Conservation (phyloP, 441 rosid species). For the Mallotus japonicus region DNA sequence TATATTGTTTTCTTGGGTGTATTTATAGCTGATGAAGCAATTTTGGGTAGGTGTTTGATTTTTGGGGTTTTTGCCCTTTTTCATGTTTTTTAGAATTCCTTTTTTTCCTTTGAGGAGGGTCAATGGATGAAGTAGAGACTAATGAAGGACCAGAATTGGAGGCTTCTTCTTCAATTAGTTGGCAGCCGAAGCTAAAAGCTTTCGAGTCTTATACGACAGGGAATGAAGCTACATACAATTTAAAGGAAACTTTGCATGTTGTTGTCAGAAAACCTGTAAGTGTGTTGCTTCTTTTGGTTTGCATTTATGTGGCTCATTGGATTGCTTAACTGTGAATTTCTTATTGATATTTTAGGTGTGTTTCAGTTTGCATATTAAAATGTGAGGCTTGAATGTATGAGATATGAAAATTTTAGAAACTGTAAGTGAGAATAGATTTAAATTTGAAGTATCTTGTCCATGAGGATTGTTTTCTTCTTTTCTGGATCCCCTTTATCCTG, state of each 20-base stretch:
- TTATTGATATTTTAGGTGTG: conserved; percentile 14
- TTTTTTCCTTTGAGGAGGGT: conserved; percentile 13
- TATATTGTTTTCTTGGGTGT: not conserved
- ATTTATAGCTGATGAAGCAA: conserved; percentile 19
- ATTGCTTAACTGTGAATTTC: conserved; percentile 6
- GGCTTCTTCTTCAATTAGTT: conserved; percentile 29
- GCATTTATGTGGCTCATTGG: not conserved
- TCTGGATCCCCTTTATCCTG: not conserved
- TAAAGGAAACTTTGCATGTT: conserved; percentile 47
- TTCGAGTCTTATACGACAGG: conserved; percentile 45
- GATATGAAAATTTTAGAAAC: conserved; percentile 18
- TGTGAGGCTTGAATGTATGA: conserved; percentile 11
- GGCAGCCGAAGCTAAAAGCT: conserved; percentile 80
- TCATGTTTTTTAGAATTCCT: conserved; percentile 5
- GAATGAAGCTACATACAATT: conserved; percentile 29
- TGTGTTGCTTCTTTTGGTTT: conserved; percentile 13
- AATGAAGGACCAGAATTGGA: conserved; percentile 40
- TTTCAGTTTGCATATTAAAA: conserved; percentile 19
- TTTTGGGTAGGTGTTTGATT: conserved; percentile 42
- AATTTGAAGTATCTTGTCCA: not conserved
- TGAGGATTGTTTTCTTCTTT: not conserved
- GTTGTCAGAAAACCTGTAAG: conserved; percentile 73
- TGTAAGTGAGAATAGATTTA: too few relatives aligned
- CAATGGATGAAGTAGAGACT: conserved; percentile 68
- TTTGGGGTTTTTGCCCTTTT: conserved; percentile 20